Evolutionary conservation across 129 eudicot species (phyloP), one percentile per base, ranked within the genome.

Genomic region (Flaveria bidentis): DNA sequence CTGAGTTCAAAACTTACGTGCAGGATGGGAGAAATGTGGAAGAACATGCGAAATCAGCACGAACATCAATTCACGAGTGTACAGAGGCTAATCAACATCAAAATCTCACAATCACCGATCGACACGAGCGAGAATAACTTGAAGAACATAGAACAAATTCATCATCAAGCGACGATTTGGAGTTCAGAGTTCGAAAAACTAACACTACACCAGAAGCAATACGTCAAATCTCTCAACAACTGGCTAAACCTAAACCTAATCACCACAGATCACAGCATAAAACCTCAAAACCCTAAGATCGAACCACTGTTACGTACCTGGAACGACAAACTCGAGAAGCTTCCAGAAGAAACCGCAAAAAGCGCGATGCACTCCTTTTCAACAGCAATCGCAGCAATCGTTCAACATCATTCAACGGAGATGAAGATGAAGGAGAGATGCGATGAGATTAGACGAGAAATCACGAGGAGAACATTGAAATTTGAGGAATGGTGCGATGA

Each of bases 11-110:
- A 78, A 46, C 42, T 22, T 64, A 2, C 28, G 42, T 85, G 82
- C 88, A 92, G 96, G 76, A 81, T 92, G 93, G 88, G 87, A 8
- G 62, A 81, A 64, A 89, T 92, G 97, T 92, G 97, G 97, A 88
- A 84, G 58, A 77, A 79, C 22, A 89, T 92, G 85, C 77, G 60
- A 61, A 76, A 53, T 36, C 85, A 92, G 67, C 86, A 92, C 47
- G 82, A 86, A 53, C 88, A 46, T 64, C 96, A 89, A 75, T 61
- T 73, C 4, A 82, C 71, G 78, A 76, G 84, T 23, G 79, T 79
- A 10, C 76, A 76, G 49, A 85, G 80, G 30, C 33, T 89, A 45
- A 62, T 45, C 75, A 72, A 55, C 9, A 39, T 89, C 42, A 83
- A 85, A 76, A 75, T 78, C 64, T 79, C 86, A 2, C 89, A 85